Conservation (phyloP, 2,329 filamentous ascomycete genomes). For the Talaromyces sp. region DNA sequence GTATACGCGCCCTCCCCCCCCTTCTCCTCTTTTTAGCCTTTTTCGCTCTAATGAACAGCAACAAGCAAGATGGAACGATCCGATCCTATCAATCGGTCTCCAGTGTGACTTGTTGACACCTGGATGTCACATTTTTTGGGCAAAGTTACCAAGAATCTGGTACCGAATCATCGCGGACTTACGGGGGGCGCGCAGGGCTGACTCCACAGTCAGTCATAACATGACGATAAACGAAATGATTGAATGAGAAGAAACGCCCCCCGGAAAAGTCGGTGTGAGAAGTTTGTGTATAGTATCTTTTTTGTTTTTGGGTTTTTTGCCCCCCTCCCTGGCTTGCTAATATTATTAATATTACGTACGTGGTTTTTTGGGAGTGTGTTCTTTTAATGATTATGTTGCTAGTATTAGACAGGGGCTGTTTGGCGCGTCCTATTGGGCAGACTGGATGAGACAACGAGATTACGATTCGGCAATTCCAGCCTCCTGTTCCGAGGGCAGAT, state of each 20-base stretch:
- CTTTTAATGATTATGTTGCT: background rate
- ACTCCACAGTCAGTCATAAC: background rate
- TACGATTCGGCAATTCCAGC: background rate
- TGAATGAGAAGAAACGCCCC: background rate
- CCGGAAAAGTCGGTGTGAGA: constrained; percentile 3
- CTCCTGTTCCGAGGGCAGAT: background rate
- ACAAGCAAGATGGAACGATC: background rate
- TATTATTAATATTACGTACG: background rate
- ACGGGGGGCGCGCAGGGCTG: background rate
- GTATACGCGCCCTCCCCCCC: no score
- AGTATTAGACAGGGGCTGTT: background rate
- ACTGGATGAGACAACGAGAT: background rate
- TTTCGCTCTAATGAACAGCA: background rate
- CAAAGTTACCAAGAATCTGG: background rate
- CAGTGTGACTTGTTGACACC: background rate
- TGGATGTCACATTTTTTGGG: background rate
- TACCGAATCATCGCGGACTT: background rate
- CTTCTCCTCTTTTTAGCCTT: background rate
- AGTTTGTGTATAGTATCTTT: background rate
- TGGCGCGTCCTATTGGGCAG: background rate
- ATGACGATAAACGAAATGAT: background rate
- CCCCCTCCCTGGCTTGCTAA: background rate
- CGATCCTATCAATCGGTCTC: background rate
- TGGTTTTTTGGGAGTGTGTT: background rate
- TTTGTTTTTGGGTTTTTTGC: background rate